Evolutionary conservation across 176 grass and related monocot genomes (phyloP).

Genomic region (Eragrostis nindensis): DNA sequence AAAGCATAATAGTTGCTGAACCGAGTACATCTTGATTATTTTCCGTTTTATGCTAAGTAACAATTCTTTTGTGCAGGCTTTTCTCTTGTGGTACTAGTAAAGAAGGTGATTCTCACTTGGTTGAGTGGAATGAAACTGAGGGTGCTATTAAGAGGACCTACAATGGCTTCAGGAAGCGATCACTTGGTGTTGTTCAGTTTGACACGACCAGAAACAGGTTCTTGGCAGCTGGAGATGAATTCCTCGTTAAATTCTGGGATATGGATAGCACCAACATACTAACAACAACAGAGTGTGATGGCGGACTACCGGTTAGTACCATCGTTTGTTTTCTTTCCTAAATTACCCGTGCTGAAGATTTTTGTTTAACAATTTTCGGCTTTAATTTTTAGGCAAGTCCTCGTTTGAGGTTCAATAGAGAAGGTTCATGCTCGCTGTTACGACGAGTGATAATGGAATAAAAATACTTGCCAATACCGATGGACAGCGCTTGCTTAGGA

Average conservation of each 20-base stretch:
- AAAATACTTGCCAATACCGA: slow-evolving; percentile 97
- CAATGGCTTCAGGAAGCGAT: slow-evolving; percentile 88
- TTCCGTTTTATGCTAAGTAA: slow-evolving; percentile 19
- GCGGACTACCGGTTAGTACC: slow-evolving; percentile 87
- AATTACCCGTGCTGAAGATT: slow-evolving; percentile 13
- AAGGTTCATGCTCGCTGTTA: slow-evolving; percentile 93
- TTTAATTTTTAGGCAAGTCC: slow-evolving; percentile 79
- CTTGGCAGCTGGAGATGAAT: slow-evolving; percentile 98
- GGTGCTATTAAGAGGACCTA: slow-evolving; percentile 95
- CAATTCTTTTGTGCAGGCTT: slow-evolving; percentile 55
- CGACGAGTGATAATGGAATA: slow-evolving; percentile 93
- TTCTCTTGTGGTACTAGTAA: slow-evolving; percentile 99
- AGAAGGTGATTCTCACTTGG: slow-evolving; percentile 95
- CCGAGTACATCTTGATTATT: slow-evolving; percentile 11
- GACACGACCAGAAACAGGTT: slow-evolving; percentile 93
- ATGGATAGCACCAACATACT: slow-evolving; percentile 92
- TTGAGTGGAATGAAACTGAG: slow-evolving; percentile 99
- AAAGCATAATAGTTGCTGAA: slow-evolving; percentile 11
- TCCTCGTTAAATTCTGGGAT: slow-evolving; percentile 98
- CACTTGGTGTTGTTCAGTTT: slow-evolving; percentile 89
- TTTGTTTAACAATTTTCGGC: slow-evolving; percentile 7
- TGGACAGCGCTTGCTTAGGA: slow-evolving; percentile 88
- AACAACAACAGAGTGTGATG: slow-evolving; percentile 77
- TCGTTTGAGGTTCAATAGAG: slow-evolving; percentile 94
- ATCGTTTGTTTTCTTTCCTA: background rate